Evolutionary conservation across 768 basidiomycete species (phyloP).

Genomic region (Mrakia frigida): DNA sequence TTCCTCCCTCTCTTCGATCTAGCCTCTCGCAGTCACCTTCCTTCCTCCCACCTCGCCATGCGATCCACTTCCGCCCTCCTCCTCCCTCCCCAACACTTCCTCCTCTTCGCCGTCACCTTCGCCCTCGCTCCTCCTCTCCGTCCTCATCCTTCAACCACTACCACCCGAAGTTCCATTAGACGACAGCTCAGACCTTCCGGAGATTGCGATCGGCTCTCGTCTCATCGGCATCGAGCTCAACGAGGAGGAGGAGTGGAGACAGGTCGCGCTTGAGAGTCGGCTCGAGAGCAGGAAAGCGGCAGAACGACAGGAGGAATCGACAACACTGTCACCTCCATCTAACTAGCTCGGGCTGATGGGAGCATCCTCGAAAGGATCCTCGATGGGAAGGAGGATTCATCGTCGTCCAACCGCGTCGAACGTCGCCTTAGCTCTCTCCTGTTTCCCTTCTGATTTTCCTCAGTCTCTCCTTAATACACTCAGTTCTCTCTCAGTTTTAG

Average conservation of each 20-base stretch:
- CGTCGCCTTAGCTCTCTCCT: no score
- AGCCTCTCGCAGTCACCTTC: neutral
- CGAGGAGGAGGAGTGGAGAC: neutral
- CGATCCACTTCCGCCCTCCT: neutral
- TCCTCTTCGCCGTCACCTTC: neutral
- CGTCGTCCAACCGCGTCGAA: no score
- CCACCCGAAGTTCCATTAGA: neutral
- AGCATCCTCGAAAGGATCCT: neutral
- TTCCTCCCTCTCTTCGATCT: neutral
- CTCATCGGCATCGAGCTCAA: neutral
- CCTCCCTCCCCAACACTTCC: neutral
- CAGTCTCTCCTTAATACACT: no score
- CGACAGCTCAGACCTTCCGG: neutral
- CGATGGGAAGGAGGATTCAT: no score
- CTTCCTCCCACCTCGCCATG: neutral
- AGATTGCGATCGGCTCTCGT: neutral
- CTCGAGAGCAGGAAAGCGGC: neutral
- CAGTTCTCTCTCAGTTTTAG: no score
- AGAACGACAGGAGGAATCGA: neutral
- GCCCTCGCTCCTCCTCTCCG: neutral
- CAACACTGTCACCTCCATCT: neutral
- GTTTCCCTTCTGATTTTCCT: neutral
- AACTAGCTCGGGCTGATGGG: neutral
- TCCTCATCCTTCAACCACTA: neutral
- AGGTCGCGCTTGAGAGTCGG: neutral